Evolutionary conservation across 2,329 filamentous ascomycete species (phyloP).

Genomic region (Macrophomina phaseolina): DNA sequence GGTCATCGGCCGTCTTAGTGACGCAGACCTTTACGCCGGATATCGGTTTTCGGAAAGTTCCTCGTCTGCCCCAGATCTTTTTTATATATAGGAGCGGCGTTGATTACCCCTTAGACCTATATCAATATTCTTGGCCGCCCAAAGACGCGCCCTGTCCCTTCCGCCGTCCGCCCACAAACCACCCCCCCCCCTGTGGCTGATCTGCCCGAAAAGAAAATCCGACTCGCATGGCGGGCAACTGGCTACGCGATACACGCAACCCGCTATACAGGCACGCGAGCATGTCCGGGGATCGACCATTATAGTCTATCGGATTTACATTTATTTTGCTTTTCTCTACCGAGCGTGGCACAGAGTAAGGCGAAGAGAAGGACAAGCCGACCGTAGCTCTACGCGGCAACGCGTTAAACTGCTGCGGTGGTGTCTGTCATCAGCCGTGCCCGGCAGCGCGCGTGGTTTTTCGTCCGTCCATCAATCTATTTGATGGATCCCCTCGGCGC

Average conservation of each 20-base stretch:
- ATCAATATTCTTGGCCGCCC: constrained; percentile 17
- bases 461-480: background rate
- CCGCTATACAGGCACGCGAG: constrained; percentile 15
- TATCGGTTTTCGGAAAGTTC: constrained; percentile 3
- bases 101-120: constrained; percentile 21
- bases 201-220: background rate
- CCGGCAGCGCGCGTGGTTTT: background rate
- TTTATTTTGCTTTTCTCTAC: background rate
- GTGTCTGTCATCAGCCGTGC: too few relatives aligned
- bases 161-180: too few relatives aligned
- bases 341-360: background rate
- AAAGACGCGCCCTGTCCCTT: too few relatives aligned
- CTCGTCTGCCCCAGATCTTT: constrained; percentile 2
- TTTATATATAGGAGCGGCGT: constrained; percentile 19
- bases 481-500: too few relatives aligned
- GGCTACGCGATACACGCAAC: background rate
- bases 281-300: constrained; percentile 15
- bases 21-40: too few relatives aligned
- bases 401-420: too few relatives aligned
- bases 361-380: background rate
- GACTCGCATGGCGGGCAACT: too few relatives aligned
- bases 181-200: background rate
- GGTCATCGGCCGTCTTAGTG: too few relatives aligned
- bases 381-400: too few relatives aligned
- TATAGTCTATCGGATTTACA: constrained; percentile 14